These are phyloP conservation scores for Diaporthe sp. DNA, from an alignment of 2,329 filamentous ascomycete genomes.

Conservation along the genomic window DNA sequence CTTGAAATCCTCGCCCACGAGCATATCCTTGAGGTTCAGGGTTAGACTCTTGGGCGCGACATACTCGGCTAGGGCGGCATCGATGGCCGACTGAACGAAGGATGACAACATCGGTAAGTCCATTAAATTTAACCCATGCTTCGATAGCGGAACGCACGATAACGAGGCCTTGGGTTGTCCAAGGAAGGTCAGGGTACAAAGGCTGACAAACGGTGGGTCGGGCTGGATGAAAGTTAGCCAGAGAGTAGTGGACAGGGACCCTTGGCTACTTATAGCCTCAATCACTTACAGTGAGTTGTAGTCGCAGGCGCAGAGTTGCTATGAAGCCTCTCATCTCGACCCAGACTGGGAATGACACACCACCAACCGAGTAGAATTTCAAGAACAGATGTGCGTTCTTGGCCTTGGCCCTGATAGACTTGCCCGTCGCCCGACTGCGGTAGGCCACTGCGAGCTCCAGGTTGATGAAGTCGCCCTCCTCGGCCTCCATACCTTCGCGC, in stretches of 20 bases:
- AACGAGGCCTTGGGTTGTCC: conserved; percentile 81
- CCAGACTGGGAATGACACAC: conserved; percentile 75
- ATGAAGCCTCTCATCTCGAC: conserved; percentile 81
- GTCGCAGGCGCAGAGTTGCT: conserved; percentile 76
- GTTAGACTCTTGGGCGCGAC: conserved; percentile 83
- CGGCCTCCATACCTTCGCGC: conserved; percentile 77
- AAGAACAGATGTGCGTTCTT: conserved; percentile 82
- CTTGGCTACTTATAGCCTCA: not conserved
- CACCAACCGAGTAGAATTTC: conserved; percentile 76
- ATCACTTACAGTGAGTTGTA: conserved; percentile 71
- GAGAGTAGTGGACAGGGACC: no score
- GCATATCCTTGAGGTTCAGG: conserved; percentile 81
- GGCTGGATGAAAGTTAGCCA: conserved; percentile 55
- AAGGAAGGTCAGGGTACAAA: conserved; percentile 81
- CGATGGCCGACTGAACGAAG: conserved; percentile 81
- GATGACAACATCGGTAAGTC: conserved; percentile 81
- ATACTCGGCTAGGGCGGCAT: conserved; percentile 81
- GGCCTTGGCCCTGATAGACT: conserved; percentile 72
- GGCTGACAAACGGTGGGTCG: conserved; percentile 82
- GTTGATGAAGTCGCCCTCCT: conserved; percentile 85
- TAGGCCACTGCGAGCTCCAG: conserved; percentile 83
- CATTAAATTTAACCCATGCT: conserved; percentile 80
- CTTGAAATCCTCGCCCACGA: conserved; percentile 84
- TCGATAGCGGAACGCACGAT: conserved; percentile 78
- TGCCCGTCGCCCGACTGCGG: conserved; percentile 72